phyloP scores from a whole-genome alignment of 148 eudicot genomes.

The Rhododendron henanense region DNA sequence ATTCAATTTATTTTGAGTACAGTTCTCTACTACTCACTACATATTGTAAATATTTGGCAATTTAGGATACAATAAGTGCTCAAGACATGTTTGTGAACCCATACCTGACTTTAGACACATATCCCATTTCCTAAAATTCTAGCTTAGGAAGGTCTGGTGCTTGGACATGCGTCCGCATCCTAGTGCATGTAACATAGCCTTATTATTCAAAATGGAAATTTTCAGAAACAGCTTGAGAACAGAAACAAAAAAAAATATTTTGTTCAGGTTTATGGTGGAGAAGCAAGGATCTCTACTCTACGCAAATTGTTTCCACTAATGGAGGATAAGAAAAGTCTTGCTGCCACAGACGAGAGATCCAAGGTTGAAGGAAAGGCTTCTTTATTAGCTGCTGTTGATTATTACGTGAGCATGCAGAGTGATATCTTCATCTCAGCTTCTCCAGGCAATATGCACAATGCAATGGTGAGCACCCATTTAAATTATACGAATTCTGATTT shows the following conservation, averaged over 20 bases:
- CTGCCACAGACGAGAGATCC: constrained; percentile 55
- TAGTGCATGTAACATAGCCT: not conserved
- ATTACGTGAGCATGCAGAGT: constrained; percentile 87
- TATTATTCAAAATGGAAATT: no score
- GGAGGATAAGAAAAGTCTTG: constrained; percentile 89
- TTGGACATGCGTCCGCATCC: not conserved
- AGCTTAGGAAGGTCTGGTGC: not conserved
- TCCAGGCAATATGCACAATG: constrained; percentile 99
- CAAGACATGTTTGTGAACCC: not conserved
- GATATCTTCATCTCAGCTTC: constrained; percentile 96
- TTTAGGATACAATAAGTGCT: not conserved
- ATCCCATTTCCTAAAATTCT: not conserved
- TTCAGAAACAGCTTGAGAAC: not conserved
- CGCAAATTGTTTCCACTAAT: constrained; percentile 74
- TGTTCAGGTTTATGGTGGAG: constrained; percentile 24
- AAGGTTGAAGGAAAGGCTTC: constrained; percentile 88
- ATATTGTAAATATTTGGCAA: not conserved
- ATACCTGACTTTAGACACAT: not conserved
- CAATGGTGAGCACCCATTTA: constrained; percentile 51
- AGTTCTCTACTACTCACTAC: not conserved
- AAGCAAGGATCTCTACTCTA: constrained; percentile 74
- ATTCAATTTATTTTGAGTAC: not conserved
- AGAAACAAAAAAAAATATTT: not conserved
- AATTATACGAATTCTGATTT: not conserved
- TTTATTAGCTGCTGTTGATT: constrained; percentile 87